Conservation (phyloP, 768 basidiomycete species). For the Phanerochaete carnosa region DNA sequence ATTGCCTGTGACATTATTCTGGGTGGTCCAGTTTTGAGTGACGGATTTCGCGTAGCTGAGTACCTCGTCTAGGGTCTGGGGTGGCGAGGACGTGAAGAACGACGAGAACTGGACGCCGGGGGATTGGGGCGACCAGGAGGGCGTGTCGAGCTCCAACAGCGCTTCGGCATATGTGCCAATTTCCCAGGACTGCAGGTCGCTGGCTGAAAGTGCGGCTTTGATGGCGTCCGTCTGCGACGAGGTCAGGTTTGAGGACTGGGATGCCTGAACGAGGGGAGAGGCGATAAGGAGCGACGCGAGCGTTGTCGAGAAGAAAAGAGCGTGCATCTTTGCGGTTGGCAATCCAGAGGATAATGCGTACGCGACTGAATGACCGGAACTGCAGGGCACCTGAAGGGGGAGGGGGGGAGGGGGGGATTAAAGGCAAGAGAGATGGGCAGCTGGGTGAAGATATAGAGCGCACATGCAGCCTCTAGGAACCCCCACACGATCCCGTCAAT, state of each 20-base stretch:
- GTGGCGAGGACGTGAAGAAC: constrained; percentile 18
- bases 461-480: not conserved
- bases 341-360: not conserved
- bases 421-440: not conserved
- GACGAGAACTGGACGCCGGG: constrained; percentile 23
- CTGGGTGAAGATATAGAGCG: not conserved
- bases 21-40: constrained; percentile 42
- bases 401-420: not conserved
- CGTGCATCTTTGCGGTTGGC: not conserved
- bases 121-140: constrained; percentile 41
- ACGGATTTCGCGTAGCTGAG: constrained; percentile 49
- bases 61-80: constrained; percentile 47
- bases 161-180: constrained; percentile 49
- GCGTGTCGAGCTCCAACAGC: constrained; percentile 45
- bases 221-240: not conserved
- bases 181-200: constrained; percentile 49
- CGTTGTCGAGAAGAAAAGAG: not conserved
- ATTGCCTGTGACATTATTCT: constrained; percentile 38
- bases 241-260: not conserved
- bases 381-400: not conserved
- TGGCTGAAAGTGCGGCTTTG: constrained; percentile 5
- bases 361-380: not conserved
- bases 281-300: not conserved
- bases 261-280: not conserved
- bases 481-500: not conserved